Evolutionary conservation across 805 yeast species (phyloP), one percentile per base, ranked within the genome.

Genomic region (Spathaspora gorwiae): DNA sequence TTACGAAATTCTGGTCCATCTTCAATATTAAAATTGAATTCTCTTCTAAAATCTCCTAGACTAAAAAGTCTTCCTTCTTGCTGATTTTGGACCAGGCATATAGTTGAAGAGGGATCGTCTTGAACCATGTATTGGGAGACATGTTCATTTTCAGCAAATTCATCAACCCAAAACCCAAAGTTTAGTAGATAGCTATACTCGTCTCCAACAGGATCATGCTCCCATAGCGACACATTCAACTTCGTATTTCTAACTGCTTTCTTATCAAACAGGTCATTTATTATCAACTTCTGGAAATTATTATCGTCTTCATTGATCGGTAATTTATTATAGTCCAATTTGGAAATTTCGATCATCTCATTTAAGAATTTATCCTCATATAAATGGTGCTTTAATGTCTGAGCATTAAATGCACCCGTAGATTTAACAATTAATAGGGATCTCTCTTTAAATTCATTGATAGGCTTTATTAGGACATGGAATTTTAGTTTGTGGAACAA

Each of bases 1-100:
- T 54, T 62, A 26, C 76, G 51, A 43, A 71, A 70, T 40, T 69
- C 73, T 5, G 76, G 76, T 0, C 76, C 76, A 49, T 72, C 76
- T 39, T 70, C 72, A 13, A 68, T 54, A 33, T 55, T 60, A 45
- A 70, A 69, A 31, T 50, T 57, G 46, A 68, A 70, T 5, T 59
- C 68, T 33, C 50, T 57, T 38, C 64, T 57, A 43, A 57, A 61
- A 29, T 64, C 62, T 2, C 52, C 48, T 13, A 46, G 26, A 26
- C 33, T 50, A 13, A 44, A 42, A 8, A 42, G 39, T 36, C 40
- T 47, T 9, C 45, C 29, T 31, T 46, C 43, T 13, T 34, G 40
- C 14, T 38, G 15, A 11, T 11, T 34, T 12, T 30, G 15, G 29
- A 46, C 37, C 19, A 43, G 37, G 11, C 35, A 36, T 5, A 9